Evolutionary conservation across 371 early-diverging fungal genomes (phyloP).

Genomic region (Cokeromyces recurvatus): DNA sequence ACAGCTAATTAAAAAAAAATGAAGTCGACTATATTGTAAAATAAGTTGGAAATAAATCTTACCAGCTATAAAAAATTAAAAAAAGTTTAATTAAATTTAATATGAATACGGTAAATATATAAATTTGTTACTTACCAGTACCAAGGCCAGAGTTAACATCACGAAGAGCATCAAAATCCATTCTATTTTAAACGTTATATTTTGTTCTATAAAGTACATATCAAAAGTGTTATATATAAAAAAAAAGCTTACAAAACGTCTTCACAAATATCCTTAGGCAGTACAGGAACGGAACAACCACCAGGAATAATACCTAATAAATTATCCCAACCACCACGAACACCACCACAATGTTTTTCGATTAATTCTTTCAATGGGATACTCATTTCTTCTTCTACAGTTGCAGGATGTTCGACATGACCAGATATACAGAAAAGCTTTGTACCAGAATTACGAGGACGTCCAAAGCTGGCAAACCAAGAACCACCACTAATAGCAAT

Average conservation of each 20-base stretch:
- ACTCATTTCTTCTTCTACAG: constrained; percentile 98
- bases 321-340: constrained; percentile 99
- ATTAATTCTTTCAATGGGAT: constrained; percentile 93
- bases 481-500: constrained; percentile 76
- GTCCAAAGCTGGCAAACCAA: constrained; percentile 95
- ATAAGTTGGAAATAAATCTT: no score
- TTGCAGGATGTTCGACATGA: constrained; percentile 96
- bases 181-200: no score
- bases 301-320: constrained; percentile 96
- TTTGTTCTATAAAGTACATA: background rate
- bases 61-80: constrained; percentile 18
- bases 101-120: background rate
- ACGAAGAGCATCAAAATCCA: constrained; percentile 97
- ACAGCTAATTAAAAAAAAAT: constrained; percentile 52
- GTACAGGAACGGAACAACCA: constrained; percentile 93
- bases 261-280: constrained; percentile 85
- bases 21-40: no score
- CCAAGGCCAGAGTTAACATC: constrained; percentile 94
- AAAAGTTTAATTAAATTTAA: no score
- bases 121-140: constrained; percentile 57
- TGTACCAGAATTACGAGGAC: constrained; percentile 91
- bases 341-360: constrained; percentile 96
- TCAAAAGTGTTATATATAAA: background rate
- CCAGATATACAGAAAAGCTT: constrained; percentile 97
- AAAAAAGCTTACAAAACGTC: constrained; percentile 63